Conservation (phyloP, 2,329 filamentous ascomycete genomes). For the Thermothelomyces thermophilus region DNA sequence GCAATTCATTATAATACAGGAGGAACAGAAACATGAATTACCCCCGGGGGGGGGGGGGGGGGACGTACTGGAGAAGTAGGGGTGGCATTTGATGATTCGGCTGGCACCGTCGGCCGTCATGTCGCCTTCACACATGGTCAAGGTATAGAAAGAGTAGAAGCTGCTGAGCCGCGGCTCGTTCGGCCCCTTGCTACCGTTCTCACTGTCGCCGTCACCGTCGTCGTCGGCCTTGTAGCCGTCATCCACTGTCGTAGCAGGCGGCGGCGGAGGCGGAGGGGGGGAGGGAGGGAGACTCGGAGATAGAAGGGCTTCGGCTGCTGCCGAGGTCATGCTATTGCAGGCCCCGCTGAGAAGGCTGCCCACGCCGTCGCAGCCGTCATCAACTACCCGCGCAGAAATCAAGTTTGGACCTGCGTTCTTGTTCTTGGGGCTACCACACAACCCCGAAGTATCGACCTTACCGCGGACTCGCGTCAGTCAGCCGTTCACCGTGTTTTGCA, state of each 20-base stretch:
- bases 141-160: slow-evolving; percentile 21
- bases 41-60: too few relatives aligned
- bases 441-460: slow-evolving; percentile 21
- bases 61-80: slow-evolving; percentile 1
- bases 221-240: slow-evolving; percentile 7
- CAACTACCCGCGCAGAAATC: slow-evolving; percentile 2
- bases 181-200: neutral
- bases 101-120: neutral
- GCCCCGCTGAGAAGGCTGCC: slow-evolving; percentile 6
- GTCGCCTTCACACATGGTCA: slow-evolving; percentile 20
- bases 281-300: neutral
- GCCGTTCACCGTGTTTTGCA: neutral
- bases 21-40: too few relatives aligned
- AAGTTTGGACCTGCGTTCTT: neutral
- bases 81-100: slow-evolving; percentile 11
- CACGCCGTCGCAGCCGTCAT: slow-evolving; percentile 4
- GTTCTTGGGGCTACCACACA: slow-evolving; percentile 11
- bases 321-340: slow-evolving; percentile 11
- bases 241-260: neutral
- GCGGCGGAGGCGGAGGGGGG: neutral
- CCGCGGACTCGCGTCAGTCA: neutral
- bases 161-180: slow-evolving; percentile 11
- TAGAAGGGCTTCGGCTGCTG: slow-evolving; percentile 4
- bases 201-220: slow-evolving; percentile 7
- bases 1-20: too few relatives aligned